These are phyloP conservation scores for Backusella tuberculispora DNA, from an alignment of 192 early-diverging fungal genomes.

Conservation along the genomic window DNA sequence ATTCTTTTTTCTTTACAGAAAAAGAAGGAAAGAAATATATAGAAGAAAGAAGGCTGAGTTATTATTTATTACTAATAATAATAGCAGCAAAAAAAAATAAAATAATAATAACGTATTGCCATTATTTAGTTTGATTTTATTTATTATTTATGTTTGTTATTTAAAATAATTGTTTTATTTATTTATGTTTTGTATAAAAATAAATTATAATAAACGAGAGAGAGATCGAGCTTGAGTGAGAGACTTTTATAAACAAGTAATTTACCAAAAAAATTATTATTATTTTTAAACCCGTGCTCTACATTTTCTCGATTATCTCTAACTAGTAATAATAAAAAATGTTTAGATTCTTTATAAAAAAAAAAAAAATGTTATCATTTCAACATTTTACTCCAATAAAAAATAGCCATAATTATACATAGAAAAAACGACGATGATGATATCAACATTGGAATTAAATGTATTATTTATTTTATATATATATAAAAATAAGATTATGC, in stretches of 20 bases:
- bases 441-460: not conserved
- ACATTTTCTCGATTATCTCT: slow-evolving; percentile 6
- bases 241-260: slow-evolving; percentile 6
- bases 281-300: not conserved
- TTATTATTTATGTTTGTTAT: slow-evolving; percentile 7
- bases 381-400: slow-evolving; percentile 7
- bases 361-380: too few species aligned
- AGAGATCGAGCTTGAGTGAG: too few species aligned
- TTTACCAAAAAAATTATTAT: slow-evolving; percentile 4
- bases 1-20: slow-evolving; percentile 2
- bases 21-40: not conserved
- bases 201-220: slow-evolving; percentile 15
- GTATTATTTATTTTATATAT: too few species aligned
- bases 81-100: too few species aligned
- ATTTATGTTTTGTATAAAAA: slow-evolving; percentile 1
- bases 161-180: slow-evolving; percentile 5
- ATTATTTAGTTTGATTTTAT: not conserved
- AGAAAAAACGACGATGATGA: too few species aligned
- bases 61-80: not conserved
- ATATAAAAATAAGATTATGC: too few species aligned
- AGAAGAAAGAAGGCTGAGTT: not conserved
- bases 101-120: not conserved
- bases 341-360: not conserved
- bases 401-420: not conserved
- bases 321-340: not conserved